phyloP scores from a whole-genome alignment of 2,329 filamentous ascomycete genomes.

The Xylaria sp. region DNA sequence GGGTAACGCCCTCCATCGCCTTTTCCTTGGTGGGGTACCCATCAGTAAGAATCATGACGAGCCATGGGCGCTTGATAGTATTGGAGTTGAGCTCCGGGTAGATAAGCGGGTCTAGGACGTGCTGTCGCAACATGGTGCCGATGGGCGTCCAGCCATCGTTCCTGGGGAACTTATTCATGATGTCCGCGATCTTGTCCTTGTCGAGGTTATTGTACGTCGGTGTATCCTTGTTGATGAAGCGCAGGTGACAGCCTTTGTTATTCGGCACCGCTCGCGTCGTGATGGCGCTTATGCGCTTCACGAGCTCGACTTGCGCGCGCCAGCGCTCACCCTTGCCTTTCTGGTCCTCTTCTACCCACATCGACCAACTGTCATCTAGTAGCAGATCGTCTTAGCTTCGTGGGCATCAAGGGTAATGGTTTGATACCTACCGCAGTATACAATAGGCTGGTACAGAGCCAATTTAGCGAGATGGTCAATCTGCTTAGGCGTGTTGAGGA shows the following conservation, averaged over 20 bases:
- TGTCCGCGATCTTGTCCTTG: slow-evolving; percentile 18
- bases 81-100: slow-evolving; percentile 29
- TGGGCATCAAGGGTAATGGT: too few relatives aligned
- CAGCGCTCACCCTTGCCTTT: slow-evolving; percentile 31
- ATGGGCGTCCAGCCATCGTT: slow-evolving; percentile 33
- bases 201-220: slow-evolving; percentile 30
- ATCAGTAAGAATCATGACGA: slow-evolving; percentile 33
- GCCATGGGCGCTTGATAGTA: slow-evolving; percentile 29
- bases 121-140: slow-evolving; percentile 28
- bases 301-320: slow-evolving; percentile 30
- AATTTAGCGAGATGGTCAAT: slow-evolving; percentile 34
- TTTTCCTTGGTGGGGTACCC: slow-evolving; percentile 31
- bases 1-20: slow-evolving; percentile 11
- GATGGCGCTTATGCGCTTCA: slow-evolving; percentile 33
- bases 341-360: slow-evolving; percentile 31
- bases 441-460: slow-evolving; percentile 34
- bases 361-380: slow-evolving; percentile 36
- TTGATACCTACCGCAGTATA: slow-evolving; percentile 34
- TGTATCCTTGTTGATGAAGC: slow-evolving; percentile 35
- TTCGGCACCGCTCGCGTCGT: slow-evolving; percentile 31
- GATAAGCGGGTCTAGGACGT: slow-evolving; percentile 32
- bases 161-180: slow-evolving; percentile 12
- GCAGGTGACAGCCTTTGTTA: slow-evolving; percentile 31
- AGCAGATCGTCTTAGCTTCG: slow-evolving; percentile 1
- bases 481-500: slow-evolving; percentile 29